Percentiles rank a stretch among this genome's conserved stretches.
Evolutionary conservation across 768 basidiomycete genomes (phyloP).

Genomic region (Calocybe gangraenosa): DNA sequence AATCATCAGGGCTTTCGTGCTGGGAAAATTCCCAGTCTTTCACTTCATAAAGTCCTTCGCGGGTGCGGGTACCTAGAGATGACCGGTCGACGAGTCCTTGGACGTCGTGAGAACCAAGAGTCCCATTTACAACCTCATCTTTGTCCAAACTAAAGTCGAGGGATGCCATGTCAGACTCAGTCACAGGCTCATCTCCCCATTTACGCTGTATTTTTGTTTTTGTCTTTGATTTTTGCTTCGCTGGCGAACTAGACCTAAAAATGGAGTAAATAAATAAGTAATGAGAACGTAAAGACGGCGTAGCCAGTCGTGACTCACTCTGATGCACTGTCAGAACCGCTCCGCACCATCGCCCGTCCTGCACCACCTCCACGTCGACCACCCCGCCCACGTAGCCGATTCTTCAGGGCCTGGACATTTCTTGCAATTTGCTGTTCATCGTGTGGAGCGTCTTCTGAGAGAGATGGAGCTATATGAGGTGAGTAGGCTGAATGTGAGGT

Average conservation of each 20-base stretch:
- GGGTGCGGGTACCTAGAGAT: constrained; percentile 73
- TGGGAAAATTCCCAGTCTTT: constrained; percentile 78
- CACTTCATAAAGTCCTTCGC: constrained; percentile 63
- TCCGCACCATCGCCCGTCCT: constrained; percentile 43
- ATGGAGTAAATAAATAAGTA: not conserved
- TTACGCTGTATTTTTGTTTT: constrained; percentile 79
- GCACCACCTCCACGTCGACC: constrained; percentile 53
- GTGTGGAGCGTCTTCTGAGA: constrained; percentile 45
- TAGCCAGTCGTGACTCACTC: constrained; percentile 53
- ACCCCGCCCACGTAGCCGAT: constrained; percentile 72
- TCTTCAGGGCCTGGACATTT: constrained; percentile 89
- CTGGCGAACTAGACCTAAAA: constrained; percentile 48
- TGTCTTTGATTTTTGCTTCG: constrained; percentile 53
- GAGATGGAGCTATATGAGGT: constrained; percentile 38
- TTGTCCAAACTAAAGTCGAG: constrained; percentile 82
- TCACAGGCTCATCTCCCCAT: constrained; percentile 83
- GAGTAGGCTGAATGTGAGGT: constrained; percentile 1
- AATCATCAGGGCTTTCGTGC: constrained; percentile 38
- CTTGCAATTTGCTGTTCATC: constrained; percentile 91
- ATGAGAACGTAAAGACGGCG: not conserved
- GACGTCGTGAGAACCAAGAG: constrained; percentile 42
- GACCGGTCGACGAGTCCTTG: constrained; percentile 61
- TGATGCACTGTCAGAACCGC: constrained; percentile 62
- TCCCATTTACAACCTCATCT: constrained; percentile 28
- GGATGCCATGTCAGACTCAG: constrained; percentile 87